Evolutionary conservation across 345 rosid genomes (phyloP), one percentile per base, ranked within the genome.

Genomic region (Brassica carinata): DNA sequence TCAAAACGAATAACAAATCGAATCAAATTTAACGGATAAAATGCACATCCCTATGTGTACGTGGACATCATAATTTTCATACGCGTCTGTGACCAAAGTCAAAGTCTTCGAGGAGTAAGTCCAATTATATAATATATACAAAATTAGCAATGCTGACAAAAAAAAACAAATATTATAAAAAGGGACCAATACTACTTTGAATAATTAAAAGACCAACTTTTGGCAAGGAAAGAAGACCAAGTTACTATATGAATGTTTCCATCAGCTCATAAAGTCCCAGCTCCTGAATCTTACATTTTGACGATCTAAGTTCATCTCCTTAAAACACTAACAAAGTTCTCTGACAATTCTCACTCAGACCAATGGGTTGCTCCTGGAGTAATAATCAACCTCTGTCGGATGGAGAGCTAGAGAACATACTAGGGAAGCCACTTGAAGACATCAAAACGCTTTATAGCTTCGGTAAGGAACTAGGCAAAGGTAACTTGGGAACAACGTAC

Each of bases 381-480:
- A 69, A 69, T 2, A 18, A 18, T 15, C 55, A 4, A 6, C 6
- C 10, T 5, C 43, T 23, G 10, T n/a, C 29, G 29, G 17, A 14
- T 8, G 23, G 10, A 19, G 61, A n/a, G 59, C 51, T 78, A 51
- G 85, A 75, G 1, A 74, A 86, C 15, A 83, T 91, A 19, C 84
- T 91, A 3, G 96, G 85, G 1, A 87, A 86, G 67, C 87, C 92
- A 13, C 84, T 86, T 53, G 90, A 88, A n/a, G 92, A 91, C 58
- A 82, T 91, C 69, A 88, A 31, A 68, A 81, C 74, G 53, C 74
- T 55, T 72, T 91, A 87, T 48, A 78, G 85, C 0, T 67, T 91
- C 0, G 89, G 91, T 0, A 85, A 85, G 68, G 89, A 86, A 86
- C 73, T 91, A 73, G 97, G 97, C 45, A 78, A 89, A 66, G 92